Percentiles rank a stretch among this genome's conserved stretches.
phyloP scores from a whole-genome alignment of 2,329 filamentous ascomycete genomes.

The Fusarium aywerte region DNA sequence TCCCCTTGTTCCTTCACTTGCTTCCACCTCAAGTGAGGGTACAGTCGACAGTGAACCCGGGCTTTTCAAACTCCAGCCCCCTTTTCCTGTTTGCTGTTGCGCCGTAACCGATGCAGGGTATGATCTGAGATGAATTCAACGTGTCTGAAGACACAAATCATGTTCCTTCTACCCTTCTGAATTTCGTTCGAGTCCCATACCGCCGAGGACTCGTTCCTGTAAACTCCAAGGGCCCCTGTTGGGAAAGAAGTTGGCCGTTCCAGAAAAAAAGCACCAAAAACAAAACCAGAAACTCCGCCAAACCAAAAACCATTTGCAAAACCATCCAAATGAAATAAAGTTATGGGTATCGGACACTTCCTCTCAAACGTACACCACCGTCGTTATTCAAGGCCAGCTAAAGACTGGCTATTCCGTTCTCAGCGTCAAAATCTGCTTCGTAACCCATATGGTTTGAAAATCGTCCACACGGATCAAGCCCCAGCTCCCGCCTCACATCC shows the following conservation, averaged over 20 bases:
- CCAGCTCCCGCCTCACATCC: conserved; percentile 71
- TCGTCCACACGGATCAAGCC: conserved; percentile 54
- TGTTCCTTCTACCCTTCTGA: conserved; percentile 25
- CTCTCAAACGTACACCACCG: conserved; percentile 18
- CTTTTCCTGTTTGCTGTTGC: conserved; percentile 35
- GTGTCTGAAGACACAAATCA: conserved; percentile 37
- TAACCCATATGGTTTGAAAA: conserved; percentile 37
- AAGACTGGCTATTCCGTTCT: conserved; percentile 51
- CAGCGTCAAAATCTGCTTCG: conserved; percentile 43
- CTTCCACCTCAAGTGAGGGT: conserved; percentile 10
- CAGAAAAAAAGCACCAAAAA: conserved; percentile 14
- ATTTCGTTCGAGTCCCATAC: conserved; percentile 22
- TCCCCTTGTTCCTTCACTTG: not conserved
- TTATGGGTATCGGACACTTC: conserved; percentile 37
- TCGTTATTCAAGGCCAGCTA: conserved; percentile 28
- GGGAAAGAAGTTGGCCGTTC: conserved; percentile 22
- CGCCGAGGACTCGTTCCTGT: conserved; percentile 18
- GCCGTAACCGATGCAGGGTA: conserved; percentile 48
- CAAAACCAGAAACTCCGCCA: conserved; percentile 14
- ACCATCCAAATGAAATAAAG: conserved; percentile 20
- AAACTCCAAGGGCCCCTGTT: conserved; percentile 35
- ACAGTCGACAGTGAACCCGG: conserved; percentile 20
- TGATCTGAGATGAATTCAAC: conserved; percentile 41
- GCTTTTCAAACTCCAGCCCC: conserved; percentile 38
- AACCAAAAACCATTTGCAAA: conserved; percentile 32